Conservation (phyloP, 164 flowering plant genomes). For the Taxillus chinensis region DNA sequence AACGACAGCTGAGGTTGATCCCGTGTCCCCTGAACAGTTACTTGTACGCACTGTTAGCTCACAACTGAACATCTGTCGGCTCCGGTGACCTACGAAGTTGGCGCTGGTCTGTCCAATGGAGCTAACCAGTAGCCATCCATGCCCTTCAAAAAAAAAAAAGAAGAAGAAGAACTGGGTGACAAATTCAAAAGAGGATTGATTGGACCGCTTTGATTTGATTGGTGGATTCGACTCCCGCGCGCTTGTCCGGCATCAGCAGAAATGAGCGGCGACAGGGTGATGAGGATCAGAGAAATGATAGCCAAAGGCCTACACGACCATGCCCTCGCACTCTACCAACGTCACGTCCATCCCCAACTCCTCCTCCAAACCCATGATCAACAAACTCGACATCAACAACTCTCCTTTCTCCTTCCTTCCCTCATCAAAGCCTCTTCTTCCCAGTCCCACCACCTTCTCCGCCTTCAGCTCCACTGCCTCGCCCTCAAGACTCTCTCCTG, state of each 20-base stretch:
- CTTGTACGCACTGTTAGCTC: no score
- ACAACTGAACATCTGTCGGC: no score
- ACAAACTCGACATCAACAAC: neutral
- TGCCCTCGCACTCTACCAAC: constrained; percentile 23
- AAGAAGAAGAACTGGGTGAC: no score
- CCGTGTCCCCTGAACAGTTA: no score
- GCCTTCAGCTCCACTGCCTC: constrained; percentile 40
- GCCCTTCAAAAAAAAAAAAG: no score
- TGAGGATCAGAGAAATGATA: constrained; percentile 25
- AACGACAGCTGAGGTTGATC: no score
- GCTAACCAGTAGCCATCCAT: no score
- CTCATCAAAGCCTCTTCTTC: constrained; percentile 40
- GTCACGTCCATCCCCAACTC: constrained; percentile 25
- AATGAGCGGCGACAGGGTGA: neutral
- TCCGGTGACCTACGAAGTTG: no score
- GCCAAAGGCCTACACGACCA: constrained; percentile 20
- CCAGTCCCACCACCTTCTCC: constrained; percentile 15
- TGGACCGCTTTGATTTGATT: no score
- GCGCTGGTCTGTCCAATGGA: no score
- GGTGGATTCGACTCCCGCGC: no score
- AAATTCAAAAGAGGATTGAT: no score
- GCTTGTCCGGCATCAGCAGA: neutral
- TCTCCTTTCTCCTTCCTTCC: constrained; percentile 42
- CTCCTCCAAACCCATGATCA: constrained; percentile 1
- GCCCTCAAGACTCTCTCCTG: constrained; percentile 27